These are phyloP conservation scores for Glycine latifolia DNA, from an alignment of 306 rosid genomes.

Conservation along the genomic window DNA sequence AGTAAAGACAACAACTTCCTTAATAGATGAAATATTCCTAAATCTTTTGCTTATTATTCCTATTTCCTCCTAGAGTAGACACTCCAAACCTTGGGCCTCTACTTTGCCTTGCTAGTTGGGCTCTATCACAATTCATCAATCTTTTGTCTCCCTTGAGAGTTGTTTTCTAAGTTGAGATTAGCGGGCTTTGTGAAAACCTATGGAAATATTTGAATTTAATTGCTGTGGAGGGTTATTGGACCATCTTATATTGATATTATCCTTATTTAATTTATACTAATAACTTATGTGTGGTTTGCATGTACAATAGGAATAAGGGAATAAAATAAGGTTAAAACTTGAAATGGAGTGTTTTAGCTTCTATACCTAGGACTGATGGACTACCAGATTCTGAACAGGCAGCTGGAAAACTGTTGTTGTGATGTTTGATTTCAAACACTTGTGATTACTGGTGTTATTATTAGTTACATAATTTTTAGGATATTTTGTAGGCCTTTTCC, in stretches of 20 bases:
- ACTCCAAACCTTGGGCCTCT: constrained; percentile 8
- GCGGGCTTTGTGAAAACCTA: constrained; percentile 2
- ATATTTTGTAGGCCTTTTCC: constrained; percentile 6
- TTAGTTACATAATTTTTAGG: neutral
- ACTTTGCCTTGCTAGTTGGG: neutral
- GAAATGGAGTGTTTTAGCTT: neutral
- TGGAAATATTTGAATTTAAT: constrained; percentile 7
- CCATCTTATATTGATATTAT: constrained; percentile 25
- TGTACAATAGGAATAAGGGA: neutral
- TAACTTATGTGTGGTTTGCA: constrained; percentile 4
- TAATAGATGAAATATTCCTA: neutral
- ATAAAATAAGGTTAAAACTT: constrained; percentile 6
- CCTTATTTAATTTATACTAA: constrained; percentile 22
- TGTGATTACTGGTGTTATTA: neutral
- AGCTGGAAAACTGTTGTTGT: neutral
- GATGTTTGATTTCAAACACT: neutral
- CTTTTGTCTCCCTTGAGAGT: neutral
- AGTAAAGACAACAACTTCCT: neutral
- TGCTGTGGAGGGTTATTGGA: neutral
- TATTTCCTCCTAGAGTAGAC: neutral
- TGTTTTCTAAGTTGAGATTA: neutral
- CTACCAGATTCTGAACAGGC: neutral
- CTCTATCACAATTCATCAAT: neutral
- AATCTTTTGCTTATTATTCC: neutral
- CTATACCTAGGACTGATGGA: neutral